Evolutionary conservation across 768 basidiomycete genomes (phyloP).

Genomic region (Lactarius indigo): DNA sequence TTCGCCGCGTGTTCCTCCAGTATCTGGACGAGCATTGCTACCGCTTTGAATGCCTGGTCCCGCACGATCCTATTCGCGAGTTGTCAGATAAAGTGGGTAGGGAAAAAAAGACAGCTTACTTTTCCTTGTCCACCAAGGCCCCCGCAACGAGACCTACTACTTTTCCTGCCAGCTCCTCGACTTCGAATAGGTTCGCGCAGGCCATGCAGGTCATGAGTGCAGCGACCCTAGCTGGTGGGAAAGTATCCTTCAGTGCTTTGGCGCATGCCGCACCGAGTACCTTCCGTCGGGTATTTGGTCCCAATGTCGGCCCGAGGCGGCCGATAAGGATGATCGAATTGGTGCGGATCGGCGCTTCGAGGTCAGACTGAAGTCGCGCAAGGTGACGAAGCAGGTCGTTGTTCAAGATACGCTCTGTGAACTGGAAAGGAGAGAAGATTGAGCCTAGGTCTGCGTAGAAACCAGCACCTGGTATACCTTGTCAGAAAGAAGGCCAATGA

Average conservation of each 20-base stretch:
- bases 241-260: constrained; percentile 82
- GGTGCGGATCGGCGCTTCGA: constrained; percentile 92
- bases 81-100: constrained; percentile 4
- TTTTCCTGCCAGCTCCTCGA: constrained; percentile 83
- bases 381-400: constrained; percentile 93
- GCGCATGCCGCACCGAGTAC: constrained; percentile 96
- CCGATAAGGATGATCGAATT: constrained; percentile 97
- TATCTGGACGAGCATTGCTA: constrained; percentile 82
- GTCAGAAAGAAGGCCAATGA: constrained; percentile 77
- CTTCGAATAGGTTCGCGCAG: constrained; percentile 82
- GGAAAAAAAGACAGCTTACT: constrained; percentile 46
- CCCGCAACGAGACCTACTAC: constrained; percentile 85
- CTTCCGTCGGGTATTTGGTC: constrained; percentile 87
- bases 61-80: constrained; percentile 65
- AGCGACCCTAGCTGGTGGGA: constrained; percentile 90
- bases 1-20: constrained; percentile 73
- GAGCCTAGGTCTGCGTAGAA: neutral
- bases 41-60: constrained; percentile 93
- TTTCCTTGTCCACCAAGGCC: constrained; percentile 86
- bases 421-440: constrained; percentile 39
- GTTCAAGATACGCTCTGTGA: constrained; percentile 89
- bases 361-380: constrained; percentile 88
- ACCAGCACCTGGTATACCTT: constrained; percentile 51
- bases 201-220: constrained; percentile 96
- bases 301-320: constrained; percentile 79